Evolutionary conservation across 805 yeast species (phyloP).

Genomic region (Barnettozyma pratensis): DNA sequence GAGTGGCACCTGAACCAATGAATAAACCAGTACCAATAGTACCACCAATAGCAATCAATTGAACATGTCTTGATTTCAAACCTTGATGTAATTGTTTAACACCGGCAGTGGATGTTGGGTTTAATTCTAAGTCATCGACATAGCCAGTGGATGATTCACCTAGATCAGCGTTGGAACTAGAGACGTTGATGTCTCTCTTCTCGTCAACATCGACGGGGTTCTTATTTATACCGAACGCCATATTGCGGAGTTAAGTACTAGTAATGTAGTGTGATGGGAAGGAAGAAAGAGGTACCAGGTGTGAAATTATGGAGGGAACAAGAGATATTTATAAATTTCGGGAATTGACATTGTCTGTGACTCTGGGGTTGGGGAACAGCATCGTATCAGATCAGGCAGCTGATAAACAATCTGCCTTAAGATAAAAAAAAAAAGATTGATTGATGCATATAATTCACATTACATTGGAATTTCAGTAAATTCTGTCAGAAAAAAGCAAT

Average conservation of each 20-base stretch:
- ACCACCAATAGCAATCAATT: conserved; percentile 81
- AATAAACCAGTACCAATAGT: conserved; percentile 82
- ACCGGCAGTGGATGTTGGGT: conserved; percentile 3
- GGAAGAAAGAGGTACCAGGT: not conserved
- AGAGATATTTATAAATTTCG: too few relatives aligned
- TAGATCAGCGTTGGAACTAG: conserved; percentile 8
- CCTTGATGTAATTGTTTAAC: conserved; percentile 20
- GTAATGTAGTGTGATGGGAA: not conserved
- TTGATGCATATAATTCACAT: not conserved
- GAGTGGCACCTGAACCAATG: conserved; percentile 64
- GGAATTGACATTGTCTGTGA: too few relatives aligned
- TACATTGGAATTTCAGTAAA: not conserved
- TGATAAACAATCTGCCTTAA: not conserved
- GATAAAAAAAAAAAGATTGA: not conserved
- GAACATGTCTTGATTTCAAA: conserved; percentile 62
- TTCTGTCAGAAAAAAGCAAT: not conserved
- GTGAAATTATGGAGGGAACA: too few relatives aligned
- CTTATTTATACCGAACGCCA: not conserved
- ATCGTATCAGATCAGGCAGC: too few relatives aligned
- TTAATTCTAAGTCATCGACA: conserved; percentile 21
- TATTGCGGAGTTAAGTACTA: not conserved
- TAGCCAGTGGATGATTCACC: conserved; percentile 23
- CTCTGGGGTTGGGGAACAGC: too few relatives aligned
- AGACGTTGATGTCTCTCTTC: conserved; percentile 8
- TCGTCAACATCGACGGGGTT: conserved; percentile 9